Base-by-base conservation (phyloP, 192 early-diverging fungal species). In the Coemansia aciculifera region DNA sequence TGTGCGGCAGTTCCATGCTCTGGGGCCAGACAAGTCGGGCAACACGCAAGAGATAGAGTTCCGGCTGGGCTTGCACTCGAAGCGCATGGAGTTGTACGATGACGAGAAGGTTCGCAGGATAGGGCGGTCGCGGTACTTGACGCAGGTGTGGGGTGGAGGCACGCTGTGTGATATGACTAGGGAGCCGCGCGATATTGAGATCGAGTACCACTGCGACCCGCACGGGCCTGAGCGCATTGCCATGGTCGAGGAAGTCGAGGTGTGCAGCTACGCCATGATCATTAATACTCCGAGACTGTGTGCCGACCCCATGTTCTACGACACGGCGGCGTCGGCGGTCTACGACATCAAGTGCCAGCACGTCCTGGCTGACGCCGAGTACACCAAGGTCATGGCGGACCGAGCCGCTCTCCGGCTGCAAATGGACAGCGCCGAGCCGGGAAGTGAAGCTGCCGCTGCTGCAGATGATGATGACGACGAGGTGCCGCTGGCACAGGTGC, bases 151-250 rank as follows among this genome's bases (percentile, higher is more conserved):
- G 90, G 80, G 79, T 9, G 81, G 89, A 51, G 95, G 95, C 24
- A 86, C 89, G 37, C 11, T 86, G 12, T 97, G 95, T 66, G 89
- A 93, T 46, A 59, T 90, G 6, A 96, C 89, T 6, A 83, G 88
- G 2, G 75, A 82, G 65, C 87, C 86, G 31, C 84, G 95, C 39
- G 78, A 81, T 2, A 81, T 94, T 15, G 90, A 95, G 67, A 81
- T 97, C 21, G 90, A 91, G 89, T 97, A 88, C 75, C 92, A 94
- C 71, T 97, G 95, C 73, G 88, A 87, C 59, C 62, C 80, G 5
- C 73, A 86, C 32, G 57, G 69, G 13, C 63, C 69, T 1, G 90
- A 92, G 32, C 84, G 87, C 38, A 90, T 97, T 57, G 75, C 86
- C 2, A 63, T 73, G 1, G 86, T 93, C 23, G 78, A 80, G 9